Percentiles rank a stretch among this genome's conserved stretches.
Conservation (phyloP, 2,329 filamentous ascomycete species). For the Calonectria multiphialidica region DNA sequence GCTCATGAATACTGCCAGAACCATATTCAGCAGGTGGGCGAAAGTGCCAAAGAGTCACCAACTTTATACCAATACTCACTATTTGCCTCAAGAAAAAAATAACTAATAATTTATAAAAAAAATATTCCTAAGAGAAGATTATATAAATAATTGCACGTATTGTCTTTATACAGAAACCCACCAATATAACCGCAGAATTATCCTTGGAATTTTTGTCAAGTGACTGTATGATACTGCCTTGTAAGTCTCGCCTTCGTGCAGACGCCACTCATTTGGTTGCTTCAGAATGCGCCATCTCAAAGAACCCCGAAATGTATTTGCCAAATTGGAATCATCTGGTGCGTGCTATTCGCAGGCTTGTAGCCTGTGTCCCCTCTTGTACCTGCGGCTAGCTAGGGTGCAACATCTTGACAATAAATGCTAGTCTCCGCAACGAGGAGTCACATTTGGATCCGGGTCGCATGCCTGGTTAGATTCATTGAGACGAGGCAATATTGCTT, state of each 20-base stretch:
- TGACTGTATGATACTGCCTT: neutral
- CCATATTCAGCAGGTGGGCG: no score
- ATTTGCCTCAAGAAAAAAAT: no score
- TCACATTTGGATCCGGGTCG: neutral
- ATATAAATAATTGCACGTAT: no score
- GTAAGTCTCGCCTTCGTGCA: neutral
- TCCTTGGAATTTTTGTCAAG: no score
- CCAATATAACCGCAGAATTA: no score
- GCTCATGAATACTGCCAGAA: neutral
- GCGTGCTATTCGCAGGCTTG: slow-evolving; percentile 1
- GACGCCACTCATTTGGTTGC: neutral
- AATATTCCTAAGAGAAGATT: no score
- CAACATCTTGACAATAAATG: neutral
- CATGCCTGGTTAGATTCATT: neutral
- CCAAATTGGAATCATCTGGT: slow-evolving; percentile 3
- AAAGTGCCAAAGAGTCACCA: no score
- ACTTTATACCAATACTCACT: no score
- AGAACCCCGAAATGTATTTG: slow-evolving; percentile 2
- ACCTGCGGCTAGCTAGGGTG: neutral
- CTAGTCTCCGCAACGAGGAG: neutral
- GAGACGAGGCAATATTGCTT: neutral
- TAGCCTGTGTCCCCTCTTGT: neutral
- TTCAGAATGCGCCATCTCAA: neutral
- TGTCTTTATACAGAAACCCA: no score
- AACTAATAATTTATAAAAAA: no score